Evolutionary conservation across 2,329 filamentous ascomycete genomes (phyloP).

Genomic region (Lasiodiplodia citricola): DNA sequence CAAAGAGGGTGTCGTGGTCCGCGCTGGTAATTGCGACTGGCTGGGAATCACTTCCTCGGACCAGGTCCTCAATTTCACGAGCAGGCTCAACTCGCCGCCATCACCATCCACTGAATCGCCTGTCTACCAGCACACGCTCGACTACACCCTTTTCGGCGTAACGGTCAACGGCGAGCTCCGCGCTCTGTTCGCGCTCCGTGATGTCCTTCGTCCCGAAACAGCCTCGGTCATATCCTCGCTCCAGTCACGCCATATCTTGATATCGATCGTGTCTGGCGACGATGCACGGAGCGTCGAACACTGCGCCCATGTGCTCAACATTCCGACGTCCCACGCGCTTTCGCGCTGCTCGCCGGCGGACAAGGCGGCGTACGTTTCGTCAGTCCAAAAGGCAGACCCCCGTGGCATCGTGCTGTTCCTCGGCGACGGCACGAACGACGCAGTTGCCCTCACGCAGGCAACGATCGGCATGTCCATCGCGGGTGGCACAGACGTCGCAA

Average conservation of each 20-base stretch:
- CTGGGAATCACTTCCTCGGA: constrained; percentile 3
- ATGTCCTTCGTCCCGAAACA: constrained; percentile 56
- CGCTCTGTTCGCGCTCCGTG: constrained; percentile 58
- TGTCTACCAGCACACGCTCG: background rate
- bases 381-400: constrained; percentile 32
- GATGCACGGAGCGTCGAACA: constrained; percentile 54
- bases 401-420: constrained; percentile 66
- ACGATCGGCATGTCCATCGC: constrained; percentile 72
- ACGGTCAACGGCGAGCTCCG: constrained; percentile 51
- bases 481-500: constrained; percentile 67
- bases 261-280: constrained; percentile 65
- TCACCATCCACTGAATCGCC: background rate
- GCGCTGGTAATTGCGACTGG: constrained; percentile 48
- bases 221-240: constrained; percentile 58
- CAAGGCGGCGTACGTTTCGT: constrained; percentile 60
- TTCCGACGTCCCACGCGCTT: constrained; percentile 47
- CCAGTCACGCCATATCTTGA: constrained; percentile 51
- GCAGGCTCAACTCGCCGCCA: background rate
- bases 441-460: constrained; percentile 72
- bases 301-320: constrained; percentile 49
- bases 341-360: constrained; percentile 57
- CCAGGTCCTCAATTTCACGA: background rate
- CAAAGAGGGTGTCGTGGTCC: constrained; percentile 37
- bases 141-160: constrained; percentile 41
- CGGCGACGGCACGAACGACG: constrained; percentile 82